phyloP scores from a whole-genome alignment of 176 grass and related monocot genomes.

The Saccharum spontaneum region DNA sequence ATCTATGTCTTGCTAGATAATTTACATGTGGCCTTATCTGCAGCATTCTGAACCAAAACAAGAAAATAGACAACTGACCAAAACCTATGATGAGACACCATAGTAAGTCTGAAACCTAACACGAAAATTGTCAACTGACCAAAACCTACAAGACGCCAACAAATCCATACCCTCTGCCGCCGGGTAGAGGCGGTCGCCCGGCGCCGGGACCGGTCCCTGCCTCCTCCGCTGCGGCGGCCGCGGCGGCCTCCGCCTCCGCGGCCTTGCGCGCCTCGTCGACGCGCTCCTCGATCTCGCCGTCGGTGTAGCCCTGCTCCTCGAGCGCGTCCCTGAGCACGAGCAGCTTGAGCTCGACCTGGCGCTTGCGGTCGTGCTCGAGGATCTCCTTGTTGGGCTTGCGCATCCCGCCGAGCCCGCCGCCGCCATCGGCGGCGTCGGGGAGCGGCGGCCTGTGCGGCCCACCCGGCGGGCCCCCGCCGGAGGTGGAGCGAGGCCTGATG shows the following conservation, averaged over 20 bases:
- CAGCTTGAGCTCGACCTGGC: conserved; percentile 76
- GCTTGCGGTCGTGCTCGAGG: conserved; percentile 89
- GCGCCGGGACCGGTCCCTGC: not conserved
- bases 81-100: too few species aligned
- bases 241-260: conserved; percentile 47
- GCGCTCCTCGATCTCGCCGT: conserved; percentile 74
- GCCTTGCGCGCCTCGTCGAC: conserved; percentile 56
- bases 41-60: not conserved
- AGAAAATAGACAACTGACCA: not conserved
- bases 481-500: conserved; percentile 44
- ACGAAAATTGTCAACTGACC: not conserved
- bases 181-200: conserved; percentile 4
- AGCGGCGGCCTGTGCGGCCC: conserved; percentile 15
- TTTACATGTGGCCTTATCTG: not conserved
- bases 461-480: conserved; percentile 6
- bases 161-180: conserved; percentile 53
- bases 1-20: not conserved
- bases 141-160: not conserved
- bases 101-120: not conserved
- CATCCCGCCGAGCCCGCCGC: conserved; percentile 39
- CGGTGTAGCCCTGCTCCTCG: conserved; percentile 87
- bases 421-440: conserved; percentile 11
- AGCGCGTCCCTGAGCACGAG: conserved; percentile 80
- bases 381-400: conserved; percentile 93
- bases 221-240: conserved; percentile 11